phyloP scores from a whole-genome alignment of 768 basidiomycete genomes.

The Lactarius indigo region DNA sequence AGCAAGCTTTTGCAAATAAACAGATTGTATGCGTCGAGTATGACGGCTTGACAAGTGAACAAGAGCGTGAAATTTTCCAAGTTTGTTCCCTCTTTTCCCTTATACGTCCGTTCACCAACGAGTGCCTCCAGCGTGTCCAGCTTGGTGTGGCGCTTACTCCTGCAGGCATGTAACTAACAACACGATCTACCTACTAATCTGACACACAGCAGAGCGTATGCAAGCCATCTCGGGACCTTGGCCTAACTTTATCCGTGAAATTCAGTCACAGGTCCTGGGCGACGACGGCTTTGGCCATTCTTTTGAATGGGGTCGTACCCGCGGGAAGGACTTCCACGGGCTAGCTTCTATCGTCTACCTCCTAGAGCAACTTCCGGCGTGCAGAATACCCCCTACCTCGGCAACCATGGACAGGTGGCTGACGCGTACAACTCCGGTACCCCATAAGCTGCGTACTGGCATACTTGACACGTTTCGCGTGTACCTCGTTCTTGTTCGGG shows the following conservation, averaged over 20 bases:
- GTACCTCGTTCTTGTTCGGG: slow-evolving; percentile 44
- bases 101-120: slow-evolving; percentile 1
- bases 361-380: slow-evolving; percentile 30
- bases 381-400: slow-evolving; percentile 22
- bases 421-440: slow-evolving; percentile 30
- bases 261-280: slow-evolving; percentile 47
- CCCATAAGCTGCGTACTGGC: slow-evolving; percentile 31
- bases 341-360: slow-evolving; percentile 33
- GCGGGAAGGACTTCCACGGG: slow-evolving; percentile 38
- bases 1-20: slow-evolving; percentile 62
- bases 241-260: slow-evolving; percentile 53
- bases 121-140: slow-evolving; percentile 57
- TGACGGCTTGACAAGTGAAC: slow-evolving; percentile 41
- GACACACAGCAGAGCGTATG: slow-evolving; percentile 50
- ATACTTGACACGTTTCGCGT: slow-evolving; percentile 45
- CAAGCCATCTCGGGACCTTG: slow-evolving; percentile 61
- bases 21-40: slow-evolving; percentile 78
- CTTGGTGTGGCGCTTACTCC: slow-evolving; percentile 74
- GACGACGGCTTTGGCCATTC: slow-evolving; percentile 33
- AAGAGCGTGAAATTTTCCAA: slow-evolving; percentile 73
- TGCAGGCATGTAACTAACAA: slow-evolving; percentile 42
- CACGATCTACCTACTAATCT: background rate
- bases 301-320: slow-evolving; percentile 37
- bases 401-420: slow-evolving; percentile 33
- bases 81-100: slow-evolving; percentile 35